Evolutionary conservation across 2,329 filamentous ascomycete genomes (phyloP), one percentile per base, ranked within the genome.

Genomic region (Stemphylium beticola): DNA sequence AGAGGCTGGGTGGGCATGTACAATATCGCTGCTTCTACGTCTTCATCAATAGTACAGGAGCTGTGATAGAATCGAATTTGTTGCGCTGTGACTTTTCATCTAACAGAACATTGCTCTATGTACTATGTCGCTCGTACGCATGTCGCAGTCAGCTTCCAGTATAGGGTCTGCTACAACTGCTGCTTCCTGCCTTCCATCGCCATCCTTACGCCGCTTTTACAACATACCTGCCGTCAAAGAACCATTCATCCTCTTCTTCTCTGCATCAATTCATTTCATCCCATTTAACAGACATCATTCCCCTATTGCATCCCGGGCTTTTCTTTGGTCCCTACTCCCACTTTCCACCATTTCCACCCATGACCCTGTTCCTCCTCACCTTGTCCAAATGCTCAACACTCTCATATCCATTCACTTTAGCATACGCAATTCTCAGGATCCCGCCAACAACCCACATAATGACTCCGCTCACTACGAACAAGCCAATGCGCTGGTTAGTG

Each of bases 391-490:
- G 58, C 20, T 63, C 64, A 36, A 66, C 62, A 32, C 58, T 52
- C 47, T 71, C 69, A 15, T 61, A 59, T 1, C 87, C 87, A 70
- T 92, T 92, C 22, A 90, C 70, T 47, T 79, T 79, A 2, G 82
- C 84, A 75, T 96, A 91, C 1, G 90, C 58, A 81, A 83, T 88
- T 71, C 92, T 89, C 58, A 96, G 77, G 9, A 81, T 76, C 18
- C 85, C 77, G 0, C 90, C 93, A 61, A 87, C 91, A 3, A 80
- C 72, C 2, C 89, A 87, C 85, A 96, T 93, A 14, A 90, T 75
- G 1, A 83, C 68, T 0, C 90, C 92, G 37, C 90, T 89, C 15
- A 84, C 77, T 0, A 81, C 81, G 64, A 96, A 96, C 9, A 96
- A 78, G 0, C 84, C 76, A 8, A 87, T 78, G 17, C 93, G 84